Evolutionary conservation across 306 rosid species (phyloP).

Genomic region (Urtica urens): DNA sequence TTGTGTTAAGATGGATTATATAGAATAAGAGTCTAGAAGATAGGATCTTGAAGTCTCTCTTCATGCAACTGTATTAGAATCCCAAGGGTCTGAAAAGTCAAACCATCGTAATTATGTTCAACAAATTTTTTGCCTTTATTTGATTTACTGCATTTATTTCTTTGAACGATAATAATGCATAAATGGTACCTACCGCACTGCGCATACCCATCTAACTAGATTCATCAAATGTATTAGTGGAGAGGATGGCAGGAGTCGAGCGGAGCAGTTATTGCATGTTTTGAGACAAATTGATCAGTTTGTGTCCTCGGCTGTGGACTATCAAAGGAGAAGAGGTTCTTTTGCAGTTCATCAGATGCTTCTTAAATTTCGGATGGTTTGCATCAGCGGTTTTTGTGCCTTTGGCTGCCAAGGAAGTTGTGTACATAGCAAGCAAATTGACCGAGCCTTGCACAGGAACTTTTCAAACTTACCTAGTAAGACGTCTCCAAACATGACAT

Average conservation of each 20-base stretch:
- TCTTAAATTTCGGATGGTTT: conserved; percentile 79
- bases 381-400: conserved; percentile 75
- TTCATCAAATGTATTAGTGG: conserved; percentile 40
- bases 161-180: too few relatives aligned
- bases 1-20: too few relatives aligned
- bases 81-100: too few relatives aligned
- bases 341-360: conserved; percentile 89
- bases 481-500: conserved; percentile 23
- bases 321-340: conserved; percentile 89
- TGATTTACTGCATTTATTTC: too few relatives aligned
- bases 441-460: conserved; percentile 56
- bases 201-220: too few relatives aligned
- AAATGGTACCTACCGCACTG: too few relatives aligned
- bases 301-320: conserved; percentile 72
- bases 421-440: conserved; percentile 69
- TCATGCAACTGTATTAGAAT: too few relatives aligned
- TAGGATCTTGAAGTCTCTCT: too few relatives aligned
- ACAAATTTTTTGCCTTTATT: too few relatives aligned
- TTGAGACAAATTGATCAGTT: conserved; percentile 89
- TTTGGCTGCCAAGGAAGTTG: conserved; percentile 84
- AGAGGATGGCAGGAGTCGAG: conserved; percentile 98
- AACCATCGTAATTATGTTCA: too few relatives aligned
- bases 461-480: conserved; percentile 81
- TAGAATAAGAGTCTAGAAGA: too few relatives aligned
- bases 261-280: conserved; percentile 76